Evolutionary conservation across 129 eudicot genomes (phyloP).

Genomic region (Cynara cardunculus): DNA sequence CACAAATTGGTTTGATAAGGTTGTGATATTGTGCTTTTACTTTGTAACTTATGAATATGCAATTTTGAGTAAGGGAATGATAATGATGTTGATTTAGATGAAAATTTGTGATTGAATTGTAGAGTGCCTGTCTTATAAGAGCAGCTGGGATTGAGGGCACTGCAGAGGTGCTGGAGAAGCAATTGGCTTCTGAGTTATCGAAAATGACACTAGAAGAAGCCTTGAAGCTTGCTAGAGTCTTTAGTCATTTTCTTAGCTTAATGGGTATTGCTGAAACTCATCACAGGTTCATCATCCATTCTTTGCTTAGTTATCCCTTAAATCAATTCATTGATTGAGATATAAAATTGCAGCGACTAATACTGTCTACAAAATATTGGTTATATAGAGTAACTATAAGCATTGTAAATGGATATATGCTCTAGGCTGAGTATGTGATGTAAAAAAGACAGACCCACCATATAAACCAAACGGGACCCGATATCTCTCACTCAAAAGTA

Average conservation of each 20-base stretch:
- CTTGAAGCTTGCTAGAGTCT: constrained; percentile 66
- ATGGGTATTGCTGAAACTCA: constrained; percentile 96
- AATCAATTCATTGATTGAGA: constrained; percentile 2
- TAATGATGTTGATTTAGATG: constrained; percentile 4
- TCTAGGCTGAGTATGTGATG: not conserved
- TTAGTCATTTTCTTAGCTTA: constrained; percentile 83
- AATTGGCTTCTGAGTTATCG: constrained; percentile 74
- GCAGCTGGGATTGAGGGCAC: constrained; percentile 74
- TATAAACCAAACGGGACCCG: not conserved
- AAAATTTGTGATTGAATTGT: constrained; percentile 21
- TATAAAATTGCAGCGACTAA: not conserved
- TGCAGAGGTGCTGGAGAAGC: constrained; percentile 83
- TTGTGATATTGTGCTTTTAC: constrained; percentile 5
- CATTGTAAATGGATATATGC: not conserved
- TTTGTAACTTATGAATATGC: constrained; percentile 3
- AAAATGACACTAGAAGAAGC: constrained; percentile 87
- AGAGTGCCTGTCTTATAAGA: constrained; percentile 96
- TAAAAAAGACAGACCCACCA: not conserved
- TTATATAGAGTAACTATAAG: not conserved
- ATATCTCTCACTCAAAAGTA: not conserved
- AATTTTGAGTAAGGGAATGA: not conserved
- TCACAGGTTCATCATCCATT: constrained; percentile 57
- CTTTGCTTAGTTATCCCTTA: constrained; percentile 2
- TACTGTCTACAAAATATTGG: constrained; percentile 6
- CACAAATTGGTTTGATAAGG: not conserved